Percentiles rank a stretch among this genome's conserved stretches.
Evolutionary conservation across 2,329 filamentous ascomycete species (phyloP).

Genomic region (Lecanicillium sp.): DNA sequence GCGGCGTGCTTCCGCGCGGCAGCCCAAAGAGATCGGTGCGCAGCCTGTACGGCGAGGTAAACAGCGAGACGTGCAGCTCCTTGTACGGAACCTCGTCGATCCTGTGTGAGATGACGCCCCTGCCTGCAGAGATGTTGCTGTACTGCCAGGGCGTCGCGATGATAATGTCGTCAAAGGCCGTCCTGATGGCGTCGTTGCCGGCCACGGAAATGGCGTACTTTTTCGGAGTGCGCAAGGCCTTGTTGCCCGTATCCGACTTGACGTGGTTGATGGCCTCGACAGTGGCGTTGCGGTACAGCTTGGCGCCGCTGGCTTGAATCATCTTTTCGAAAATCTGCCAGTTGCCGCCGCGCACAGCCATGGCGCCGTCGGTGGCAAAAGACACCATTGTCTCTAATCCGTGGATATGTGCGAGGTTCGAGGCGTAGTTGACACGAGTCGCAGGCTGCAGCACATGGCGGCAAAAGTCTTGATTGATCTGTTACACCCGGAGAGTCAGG

Average conservation of each 20-base stretch:
- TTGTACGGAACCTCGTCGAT: conserved; percentile 84
- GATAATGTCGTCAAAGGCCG: conserved; percentile 71
- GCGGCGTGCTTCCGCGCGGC: conserved; percentile 49
- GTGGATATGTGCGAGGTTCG: conserved; percentile 80
- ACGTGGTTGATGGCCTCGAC: conserved; percentile 50
- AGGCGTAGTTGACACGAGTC: conserved; percentile 91
- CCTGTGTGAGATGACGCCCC: conserved; percentile 58
- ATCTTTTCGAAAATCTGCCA: conserved; percentile 91
- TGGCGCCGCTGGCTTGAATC: conserved; percentile 58
- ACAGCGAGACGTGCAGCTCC: conserved; percentile 80
- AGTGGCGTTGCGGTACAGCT: conserved; percentile 58
- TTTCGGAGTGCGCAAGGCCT: conserved; percentile 30
- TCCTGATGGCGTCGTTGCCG: conserved; percentile 33
- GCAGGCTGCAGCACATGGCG: conserved; percentile 83
- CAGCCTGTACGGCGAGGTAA: conserved; percentile 71
- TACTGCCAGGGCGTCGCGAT: conserved; percentile 82
- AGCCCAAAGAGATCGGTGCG: conserved; percentile 68
- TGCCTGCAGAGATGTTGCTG: conserved; percentile 58
- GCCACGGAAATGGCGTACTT: conserved; percentile 43
- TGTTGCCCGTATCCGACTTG: conserved; percentile 38
- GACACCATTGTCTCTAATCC: conserved; percentile 87
- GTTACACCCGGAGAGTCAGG: conserved; percentile 8
- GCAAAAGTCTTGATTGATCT: conserved; percentile 61
- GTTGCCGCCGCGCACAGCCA: conserved; percentile 77
- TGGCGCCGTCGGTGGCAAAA: conserved; percentile 80